Evolutionary conservation across 2,329 filamentous ascomycete genomes (phyloP).

Genomic region (Clonostachys solani): DNA sequence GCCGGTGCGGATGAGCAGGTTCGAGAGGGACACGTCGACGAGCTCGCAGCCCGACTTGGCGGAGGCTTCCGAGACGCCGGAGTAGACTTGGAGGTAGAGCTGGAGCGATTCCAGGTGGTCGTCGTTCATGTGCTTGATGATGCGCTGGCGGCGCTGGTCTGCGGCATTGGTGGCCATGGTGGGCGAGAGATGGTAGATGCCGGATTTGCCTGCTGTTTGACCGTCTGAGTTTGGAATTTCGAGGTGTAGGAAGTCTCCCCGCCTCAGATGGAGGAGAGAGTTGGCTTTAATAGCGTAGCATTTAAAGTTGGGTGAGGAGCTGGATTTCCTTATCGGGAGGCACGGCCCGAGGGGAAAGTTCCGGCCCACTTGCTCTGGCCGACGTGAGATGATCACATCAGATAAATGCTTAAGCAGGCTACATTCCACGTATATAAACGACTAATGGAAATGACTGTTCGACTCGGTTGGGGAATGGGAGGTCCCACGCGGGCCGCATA

Average conservation of each 20-base stretch:
- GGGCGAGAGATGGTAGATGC: too few relatives aligned
- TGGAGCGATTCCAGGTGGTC: constrained; percentile 73
- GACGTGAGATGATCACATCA: too few relatives aligned
- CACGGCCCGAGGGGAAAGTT: not conserved
- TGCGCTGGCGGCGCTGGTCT: constrained; percentile 24
- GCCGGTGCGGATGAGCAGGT: constrained; percentile 56
- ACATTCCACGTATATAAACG: too few relatives aligned
- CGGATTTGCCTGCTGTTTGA: too few relatives aligned
- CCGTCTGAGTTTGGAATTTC: too few relatives aligned
- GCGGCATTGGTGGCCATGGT: not conserved
- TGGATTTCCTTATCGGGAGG: too few relatives aligned
- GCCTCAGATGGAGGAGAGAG: not conserved
- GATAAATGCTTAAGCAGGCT: too few relatives aligned
- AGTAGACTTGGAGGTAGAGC: constrained; percentile 74
- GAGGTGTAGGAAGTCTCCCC: not conserved
- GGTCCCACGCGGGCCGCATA: too few relatives aligned
- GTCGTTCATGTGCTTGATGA: constrained; percentile 79
- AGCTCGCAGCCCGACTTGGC: constrained; percentile 51
- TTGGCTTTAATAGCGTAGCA: not conserved
- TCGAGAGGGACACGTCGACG: constrained; percentile 58
- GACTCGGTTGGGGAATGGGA: too few relatives aligned
- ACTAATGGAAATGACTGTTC: too few relatives aligned
- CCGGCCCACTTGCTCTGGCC: too few relatives aligned
- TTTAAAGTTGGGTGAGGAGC: not conserved
- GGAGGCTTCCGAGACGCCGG: constrained; percentile 47